Conservation (phyloP, 2,329 filamentous ascomycete genomes). For the Calonectria leucothoes region DNA sequence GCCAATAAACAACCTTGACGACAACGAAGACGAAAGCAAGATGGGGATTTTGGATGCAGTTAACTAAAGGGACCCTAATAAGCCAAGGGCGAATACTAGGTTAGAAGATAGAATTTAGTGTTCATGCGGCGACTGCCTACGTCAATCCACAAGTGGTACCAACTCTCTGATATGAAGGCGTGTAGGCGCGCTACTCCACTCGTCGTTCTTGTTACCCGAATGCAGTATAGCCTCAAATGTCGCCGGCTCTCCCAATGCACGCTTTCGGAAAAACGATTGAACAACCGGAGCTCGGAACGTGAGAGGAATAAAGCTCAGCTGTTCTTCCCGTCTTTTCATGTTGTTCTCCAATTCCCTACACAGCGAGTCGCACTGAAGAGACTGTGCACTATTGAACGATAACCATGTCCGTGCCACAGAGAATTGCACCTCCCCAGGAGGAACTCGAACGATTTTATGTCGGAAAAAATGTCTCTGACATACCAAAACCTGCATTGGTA, state of each 20-base stretch:
- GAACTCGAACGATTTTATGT: slow-evolving; percentile 41
- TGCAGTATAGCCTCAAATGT: neutral
- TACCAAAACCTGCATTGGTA: slow-evolving; percentile 67
- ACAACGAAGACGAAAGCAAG: no score
- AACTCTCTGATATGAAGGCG: neutral
- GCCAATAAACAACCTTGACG: no score
- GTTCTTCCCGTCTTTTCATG: no score
- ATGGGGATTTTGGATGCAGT: no score
- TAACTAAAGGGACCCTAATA: no score
- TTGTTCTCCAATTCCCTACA: neutral
- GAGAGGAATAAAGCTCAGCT: neutral
- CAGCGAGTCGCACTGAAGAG: no score
- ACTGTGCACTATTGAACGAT: neutral
- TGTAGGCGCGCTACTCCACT: neutral
- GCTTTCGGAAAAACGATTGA: neutral
- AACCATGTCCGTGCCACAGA: slow-evolving; percentile 38
- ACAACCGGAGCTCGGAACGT: neutral
- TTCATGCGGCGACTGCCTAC: no score
- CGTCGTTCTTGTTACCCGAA: neutral
- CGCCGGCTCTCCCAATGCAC: neutral
- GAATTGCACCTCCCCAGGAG: slow-evolving; percentile 17
- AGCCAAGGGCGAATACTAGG: no score
- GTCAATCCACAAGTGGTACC: no score
- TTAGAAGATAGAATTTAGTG: no score
- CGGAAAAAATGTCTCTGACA: slow-evolving; percentile 36